Conservation (phyloP, 1,139 yeast species). For the Blastobotrys indianensis region DNA sequence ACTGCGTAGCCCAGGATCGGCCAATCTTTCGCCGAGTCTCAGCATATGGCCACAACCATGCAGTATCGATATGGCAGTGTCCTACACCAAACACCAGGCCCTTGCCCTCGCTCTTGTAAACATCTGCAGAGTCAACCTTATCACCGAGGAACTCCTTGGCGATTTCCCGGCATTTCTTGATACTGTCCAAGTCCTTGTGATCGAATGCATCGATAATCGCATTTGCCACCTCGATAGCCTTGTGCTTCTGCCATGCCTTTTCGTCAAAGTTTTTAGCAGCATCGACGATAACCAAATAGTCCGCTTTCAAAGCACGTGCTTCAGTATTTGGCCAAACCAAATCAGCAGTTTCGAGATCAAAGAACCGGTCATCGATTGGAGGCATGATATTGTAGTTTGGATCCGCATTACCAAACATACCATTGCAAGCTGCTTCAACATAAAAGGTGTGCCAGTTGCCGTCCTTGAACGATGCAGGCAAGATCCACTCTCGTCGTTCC, state of each 20-base stretch:
- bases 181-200: slow-evolving; percentile 35
- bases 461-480: slow-evolving; percentile 49
- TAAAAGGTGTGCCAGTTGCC: slow-evolving; percentile 51
- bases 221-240: slow-evolving; percentile 72
- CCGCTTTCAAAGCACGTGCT: slow-evolving; percentile 73
- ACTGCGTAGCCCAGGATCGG: slow-evolving; percentile 88
- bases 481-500: slow-evolving; percentile 69
- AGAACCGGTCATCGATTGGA: slow-evolving; percentile 62
- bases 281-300: slow-evolving; percentile 82
- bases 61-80: slow-evolving; percentile 92
- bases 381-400: slow-evolving; percentile 46
- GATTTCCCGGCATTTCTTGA: slow-evolving; percentile 57
- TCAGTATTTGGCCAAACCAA: slow-evolving; percentile 75
- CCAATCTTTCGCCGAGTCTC: slow-evolving; percentile 85
- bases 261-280: slow-evolving; percentile 80
- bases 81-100: slow-evolving; percentile 68
- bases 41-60: slow-evolving; percentile 97
- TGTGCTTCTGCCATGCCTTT: slow-evolving; percentile 72
- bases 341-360: slow-evolving; percentile 62
- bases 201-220: slow-evolving; percentile 73
- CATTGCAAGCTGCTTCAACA: slow-evolving; percentile 88
- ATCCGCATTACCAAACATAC: slow-evolving; percentile 75
- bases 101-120: slow-evolving; percentile 30
- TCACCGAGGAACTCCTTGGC: slow-evolving; percentile 62
- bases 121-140: slow-evolving; percentile 56